Conservation (phyloP, 495 filamentous ascomycete genomes). For the Penicillium alfredii region DNA sequence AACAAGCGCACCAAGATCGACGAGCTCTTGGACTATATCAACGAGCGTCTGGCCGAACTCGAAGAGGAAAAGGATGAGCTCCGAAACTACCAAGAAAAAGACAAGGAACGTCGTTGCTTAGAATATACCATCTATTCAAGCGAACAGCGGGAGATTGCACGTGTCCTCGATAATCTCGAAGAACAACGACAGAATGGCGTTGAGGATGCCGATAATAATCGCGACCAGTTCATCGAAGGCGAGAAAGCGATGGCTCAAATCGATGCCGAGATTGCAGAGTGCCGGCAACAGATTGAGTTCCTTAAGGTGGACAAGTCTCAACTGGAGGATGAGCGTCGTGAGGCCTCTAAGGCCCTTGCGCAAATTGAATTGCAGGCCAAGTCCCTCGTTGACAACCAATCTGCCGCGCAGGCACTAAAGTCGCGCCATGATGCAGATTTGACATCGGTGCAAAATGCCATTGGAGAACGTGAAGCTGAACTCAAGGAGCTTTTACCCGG, state of each 20-base stretch:
- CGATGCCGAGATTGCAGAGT: constrained; percentile 68
- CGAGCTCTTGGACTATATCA: constrained; percentile 83
- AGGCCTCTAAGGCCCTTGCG: constrained; percentile 67
- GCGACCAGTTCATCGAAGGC: constrained; percentile 67
- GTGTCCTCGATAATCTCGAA: constrained; percentile 76
- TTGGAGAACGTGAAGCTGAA: constrained; percentile 69
- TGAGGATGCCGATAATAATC: constrained; percentile 75
- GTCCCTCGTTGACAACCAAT: constrained; percentile 70
- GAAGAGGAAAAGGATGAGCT: constrained; percentile 98
- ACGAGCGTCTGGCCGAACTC: constrained; percentile 79
- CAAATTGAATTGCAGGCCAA: constrained; percentile 83
- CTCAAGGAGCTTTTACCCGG: constrained; percentile 65
- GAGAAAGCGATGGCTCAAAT: constrained; percentile 74
- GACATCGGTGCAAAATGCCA: constrained; percentile 64
- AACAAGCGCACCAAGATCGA: constrained; percentile 93
- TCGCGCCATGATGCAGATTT: constrained; percentile 67
- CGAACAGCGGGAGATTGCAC: constrained; percentile 72
- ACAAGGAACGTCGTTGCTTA: constrained; percentile 84
- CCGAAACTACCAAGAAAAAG: constrained; percentile 86
- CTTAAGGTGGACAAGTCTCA: constrained; percentile 82
- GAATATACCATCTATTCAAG: constrained; percentile 92
- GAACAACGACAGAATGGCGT: constrained; percentile 72
- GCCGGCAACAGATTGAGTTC: constrained; percentile 77
- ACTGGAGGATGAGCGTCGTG: constrained; percentile 82
- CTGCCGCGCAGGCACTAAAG: constrained; percentile 65